Percentiles rank a stretch among this genome's conserved stretches.
These are phyloP conservation scores for Elasticomyces elasticus DNA, from an alignment of 495 filamentous ascomycete genomes.

Conservation along the genomic window DNA sequence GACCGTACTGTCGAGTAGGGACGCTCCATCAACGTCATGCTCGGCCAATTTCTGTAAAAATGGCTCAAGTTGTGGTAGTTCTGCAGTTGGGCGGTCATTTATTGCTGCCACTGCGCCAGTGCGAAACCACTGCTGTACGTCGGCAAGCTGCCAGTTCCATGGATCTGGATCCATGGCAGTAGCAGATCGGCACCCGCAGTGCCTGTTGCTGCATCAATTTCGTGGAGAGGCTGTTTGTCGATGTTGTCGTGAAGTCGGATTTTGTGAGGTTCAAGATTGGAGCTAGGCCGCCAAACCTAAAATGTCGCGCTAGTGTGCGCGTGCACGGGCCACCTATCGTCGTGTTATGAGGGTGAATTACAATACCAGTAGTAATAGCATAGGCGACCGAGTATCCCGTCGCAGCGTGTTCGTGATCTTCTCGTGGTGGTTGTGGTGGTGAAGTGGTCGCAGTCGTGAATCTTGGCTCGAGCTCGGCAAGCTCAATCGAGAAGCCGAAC, in stretches of 20 bases:
- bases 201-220: too few species aligned
- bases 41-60: constrained; percentile 49
- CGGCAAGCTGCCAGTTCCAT: constrained; percentile 24
- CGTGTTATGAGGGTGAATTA: too few species aligned
- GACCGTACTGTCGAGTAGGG: constrained; percentile 47
- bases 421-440: not conserved
- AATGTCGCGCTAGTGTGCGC: too few species aligned
- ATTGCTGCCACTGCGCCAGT: constrained; percentile 1
- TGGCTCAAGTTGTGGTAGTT: constrained; percentile 39
- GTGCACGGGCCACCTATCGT: too few species aligned
- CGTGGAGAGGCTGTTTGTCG: too few species aligned
- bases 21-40: constrained; percentile 50
- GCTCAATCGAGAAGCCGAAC: not conserved
- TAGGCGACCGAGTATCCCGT: too few species aligned
- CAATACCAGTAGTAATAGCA: too few species aligned
- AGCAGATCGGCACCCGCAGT: too few species aligned
- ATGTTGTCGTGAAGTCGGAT: too few species aligned
- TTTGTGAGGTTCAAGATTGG: too few species aligned
- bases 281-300: too few species aligned
- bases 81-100: constrained; percentile 31
- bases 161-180: constrained; percentile 25
- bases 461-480: not conserved
- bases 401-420: too few species aligned
- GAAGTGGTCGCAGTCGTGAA: not conserved
- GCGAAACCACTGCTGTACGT: constrained; percentile 21